Conservation (phyloP, 1,284 basidiomycete genomes). For the Kwoniella shivajii region DNA sequence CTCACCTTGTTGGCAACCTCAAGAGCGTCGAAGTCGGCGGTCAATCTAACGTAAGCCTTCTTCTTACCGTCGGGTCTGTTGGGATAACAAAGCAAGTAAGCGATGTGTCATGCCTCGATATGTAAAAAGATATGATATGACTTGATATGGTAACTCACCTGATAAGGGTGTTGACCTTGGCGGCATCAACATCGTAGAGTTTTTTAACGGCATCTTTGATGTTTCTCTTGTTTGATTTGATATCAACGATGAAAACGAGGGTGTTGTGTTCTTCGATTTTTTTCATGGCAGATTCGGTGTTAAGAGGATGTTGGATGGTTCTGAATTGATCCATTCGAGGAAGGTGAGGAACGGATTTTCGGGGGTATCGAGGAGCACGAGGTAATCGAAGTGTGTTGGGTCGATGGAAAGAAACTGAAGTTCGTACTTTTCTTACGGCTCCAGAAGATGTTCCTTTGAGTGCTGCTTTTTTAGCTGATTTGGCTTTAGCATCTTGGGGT, state of each 20-base stretch:
- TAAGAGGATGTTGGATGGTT: slow-evolving; percentile 77
- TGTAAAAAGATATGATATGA: no score
- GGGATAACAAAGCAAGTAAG: slow-evolving; percentile 7
- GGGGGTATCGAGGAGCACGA: slow-evolving; percentile 87
- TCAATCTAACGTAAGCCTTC: slow-evolving; percentile 97
- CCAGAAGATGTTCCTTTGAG: slow-evolving; percentile 82
- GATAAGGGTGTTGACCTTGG: slow-evolving; percentile 97
- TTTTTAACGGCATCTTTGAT: slow-evolving; percentile 99
- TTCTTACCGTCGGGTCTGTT: slow-evolving; percentile 96
- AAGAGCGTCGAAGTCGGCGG: slow-evolving; percentile 93
- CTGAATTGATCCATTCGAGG: slow-evolving; percentile 97
- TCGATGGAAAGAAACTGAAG: slow-evolving; percentile 90
- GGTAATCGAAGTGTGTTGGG: slow-evolving; percentile 89
- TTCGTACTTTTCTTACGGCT: slow-evolving; percentile 79
- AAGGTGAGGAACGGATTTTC: slow-evolving; percentile 91
- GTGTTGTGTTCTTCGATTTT: slow-evolving; percentile 99
- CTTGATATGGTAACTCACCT: slow-evolving; percentile 61
- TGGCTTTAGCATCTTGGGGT: slow-evolving; percentile 73
- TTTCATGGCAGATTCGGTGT: slow-evolving; percentile 64
- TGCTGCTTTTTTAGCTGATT: slow-evolving; percentile 94
- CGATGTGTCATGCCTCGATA: no score
- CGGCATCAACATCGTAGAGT: slow-evolving; percentile 94
- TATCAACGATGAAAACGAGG: slow-evolving; percentile 94
- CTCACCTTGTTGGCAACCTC: slow-evolving; percentile 98
- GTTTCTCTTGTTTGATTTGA: slow-evolving; percentile 95